phyloP scores from a whole-genome alignment of 768 basidiomycete species.

The Mycena metata region DNA sequence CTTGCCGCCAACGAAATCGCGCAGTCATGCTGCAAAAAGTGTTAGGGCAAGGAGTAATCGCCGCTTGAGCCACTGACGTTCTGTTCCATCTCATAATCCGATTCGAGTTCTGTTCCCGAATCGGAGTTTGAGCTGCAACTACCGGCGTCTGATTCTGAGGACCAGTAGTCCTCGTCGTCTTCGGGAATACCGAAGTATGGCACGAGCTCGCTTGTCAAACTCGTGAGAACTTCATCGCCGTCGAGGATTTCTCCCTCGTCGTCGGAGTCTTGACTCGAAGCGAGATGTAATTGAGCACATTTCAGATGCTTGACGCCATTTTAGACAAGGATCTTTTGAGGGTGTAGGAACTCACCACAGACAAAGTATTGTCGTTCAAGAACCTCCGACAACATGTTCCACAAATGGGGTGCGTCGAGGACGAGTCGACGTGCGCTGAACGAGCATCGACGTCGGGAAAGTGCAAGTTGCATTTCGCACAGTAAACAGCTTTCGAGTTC shows the following conservation, averaged over 20 bases:
- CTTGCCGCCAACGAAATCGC: slow-evolving; percentile 1
- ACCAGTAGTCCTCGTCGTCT: slow-evolving; percentile 29
- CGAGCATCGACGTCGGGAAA: slow-evolving; percentile 24
- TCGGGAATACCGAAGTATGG: background rate
- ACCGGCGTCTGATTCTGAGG: slow-evolving; percentile 20
- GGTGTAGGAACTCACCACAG: slow-evolving; percentile 18
- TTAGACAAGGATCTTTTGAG: background rate
- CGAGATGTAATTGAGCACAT: slow-evolving; percentile 23
- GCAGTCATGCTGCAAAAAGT: slow-evolving; percentile 6
- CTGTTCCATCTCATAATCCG: slow-evolving; percentile 7
- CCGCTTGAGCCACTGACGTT: background rate
- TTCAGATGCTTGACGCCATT: slow-evolving; percentile 21
- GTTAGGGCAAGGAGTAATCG: background rate
- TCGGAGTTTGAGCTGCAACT: slow-evolving; percentile 22
- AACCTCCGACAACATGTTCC: slow-evolving; percentile 25
- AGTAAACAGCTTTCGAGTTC: slow-evolving; percentile 8
- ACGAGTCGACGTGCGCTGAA: slow-evolving; percentile 22
- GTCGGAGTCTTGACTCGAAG: background rate
- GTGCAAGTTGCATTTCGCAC: slow-evolving; percentile 20
- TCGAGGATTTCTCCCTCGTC: background rate
- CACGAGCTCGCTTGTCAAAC: background rate
- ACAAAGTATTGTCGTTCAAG: slow-evolving; percentile 21
- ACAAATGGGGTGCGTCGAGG: slow-evolving; percentile 25
- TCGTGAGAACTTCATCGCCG: slow-evolving; percentile 22
- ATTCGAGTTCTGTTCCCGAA: slow-evolving; percentile 23